Conservation (phyloP, 2,329 filamentous ascomycete genomes). For the Botrytis tulipae region DNA sequence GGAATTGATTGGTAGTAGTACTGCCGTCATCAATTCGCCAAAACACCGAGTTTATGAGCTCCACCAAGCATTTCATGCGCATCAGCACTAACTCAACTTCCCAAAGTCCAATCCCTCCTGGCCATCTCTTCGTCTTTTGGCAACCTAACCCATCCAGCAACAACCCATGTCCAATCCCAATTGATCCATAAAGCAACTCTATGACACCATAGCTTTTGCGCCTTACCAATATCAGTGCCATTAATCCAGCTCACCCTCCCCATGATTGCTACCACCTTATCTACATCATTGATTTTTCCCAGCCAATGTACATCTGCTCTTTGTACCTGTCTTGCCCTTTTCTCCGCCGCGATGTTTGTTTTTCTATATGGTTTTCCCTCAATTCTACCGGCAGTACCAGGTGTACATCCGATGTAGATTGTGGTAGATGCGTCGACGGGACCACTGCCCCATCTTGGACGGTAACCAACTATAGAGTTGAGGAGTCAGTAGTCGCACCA, state of each 20-base stretch:
- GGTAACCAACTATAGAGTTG: neutral
- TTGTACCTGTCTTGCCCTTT: neutral
- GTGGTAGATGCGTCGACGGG: neutral
- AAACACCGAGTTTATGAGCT: no score
- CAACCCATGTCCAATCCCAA: neutral
- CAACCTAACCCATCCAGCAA: neutral
- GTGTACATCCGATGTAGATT: neutral
- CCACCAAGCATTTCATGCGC: neutral
- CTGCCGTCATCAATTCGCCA: neutral
- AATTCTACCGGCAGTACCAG: neutral
- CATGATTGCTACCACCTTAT: neutral
- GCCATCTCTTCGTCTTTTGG: neutral
- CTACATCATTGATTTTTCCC: neutral
- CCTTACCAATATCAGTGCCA: no score
- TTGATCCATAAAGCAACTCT: neutral
- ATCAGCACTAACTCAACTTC: neutral
- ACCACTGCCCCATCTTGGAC: neutral
- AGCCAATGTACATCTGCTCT: neutral
- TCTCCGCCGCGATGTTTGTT: neutral
- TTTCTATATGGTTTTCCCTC: neutral
- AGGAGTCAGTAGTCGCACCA: neutral
- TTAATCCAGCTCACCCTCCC: neutral
- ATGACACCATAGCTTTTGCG: neutral
- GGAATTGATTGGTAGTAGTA: neutral
- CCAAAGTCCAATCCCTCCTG: neutral